Conservation (phyloP, 257 asterid species). For the Solanum habrochaites region DNA sequence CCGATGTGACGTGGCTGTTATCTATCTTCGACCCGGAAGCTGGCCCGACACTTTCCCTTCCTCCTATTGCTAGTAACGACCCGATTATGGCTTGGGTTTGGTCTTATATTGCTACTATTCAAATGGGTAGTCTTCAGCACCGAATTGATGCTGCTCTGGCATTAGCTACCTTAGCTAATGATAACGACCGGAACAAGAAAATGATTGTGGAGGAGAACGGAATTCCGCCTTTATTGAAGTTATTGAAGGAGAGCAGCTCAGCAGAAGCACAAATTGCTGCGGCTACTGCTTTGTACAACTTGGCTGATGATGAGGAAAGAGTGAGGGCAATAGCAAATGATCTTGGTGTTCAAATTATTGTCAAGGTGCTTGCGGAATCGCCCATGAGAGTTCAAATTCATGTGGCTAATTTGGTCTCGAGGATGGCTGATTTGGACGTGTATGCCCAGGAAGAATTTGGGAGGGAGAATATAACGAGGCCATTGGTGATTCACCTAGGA, state of each 20-base stretch:
- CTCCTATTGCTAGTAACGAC: conserved; percentile 82
- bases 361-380: conserved; percentile 53
- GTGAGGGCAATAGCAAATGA: conserved; percentile 35
- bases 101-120: conserved; percentile 59
- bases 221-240: conserved; percentile 45
- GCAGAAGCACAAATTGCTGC: conserved; percentile 65
- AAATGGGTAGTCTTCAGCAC: conserved; percentile 48
- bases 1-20: conserved; percentile 64
- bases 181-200: conserved; percentile 78
- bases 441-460: conserved; percentile 73
- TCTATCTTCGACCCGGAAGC: conserved; percentile 44
- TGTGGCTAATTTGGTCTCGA: conserved; percentile 54
- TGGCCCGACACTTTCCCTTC: conserved; percentile 57
- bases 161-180: conserved; percentile 56
- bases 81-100: conserved; percentile 82
- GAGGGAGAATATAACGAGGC: conserved; percentile 66
- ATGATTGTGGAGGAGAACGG: conserved; percentile 81
- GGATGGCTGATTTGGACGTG: conserved; percentile 49
- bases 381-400: conserved; percentile 55
- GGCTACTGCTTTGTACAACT: conserved; percentile 29
- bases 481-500: conserved; percentile 56
- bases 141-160: conserved; percentile 63
- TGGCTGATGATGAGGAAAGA: conserved; percentile 54
- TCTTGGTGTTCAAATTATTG: conserved; percentile 44
- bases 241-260: conserved; percentile 44